These are phyloP conservation scores for Gyromitra esculenta DNA, from an alignment of 2,329 filamentous ascomycete genomes.

Conservation along the genomic window DNA sequence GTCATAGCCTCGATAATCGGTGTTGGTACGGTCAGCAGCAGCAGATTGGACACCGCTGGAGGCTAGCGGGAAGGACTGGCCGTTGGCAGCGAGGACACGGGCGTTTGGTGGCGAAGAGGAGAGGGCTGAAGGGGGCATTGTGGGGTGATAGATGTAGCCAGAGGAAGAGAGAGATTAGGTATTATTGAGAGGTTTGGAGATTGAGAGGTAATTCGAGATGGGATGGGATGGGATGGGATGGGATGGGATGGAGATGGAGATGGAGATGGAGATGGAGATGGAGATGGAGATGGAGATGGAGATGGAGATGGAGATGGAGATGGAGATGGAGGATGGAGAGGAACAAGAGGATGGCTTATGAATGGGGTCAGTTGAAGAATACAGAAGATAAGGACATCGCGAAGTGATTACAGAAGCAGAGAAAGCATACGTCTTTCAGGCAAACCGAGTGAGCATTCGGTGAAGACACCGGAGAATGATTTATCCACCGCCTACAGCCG, in stretches of 20 bases:
- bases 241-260: slow-evolving; percentile 2
- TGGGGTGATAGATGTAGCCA: slow-evolving; percentile 53
- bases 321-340: background rate
- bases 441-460: slow-evolving; percentile 20
- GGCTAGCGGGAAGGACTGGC: slow-evolving; percentile 53
- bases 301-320: background rate
- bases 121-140: slow-evolving; percentile 71
- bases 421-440: background rate
- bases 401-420: background rate
- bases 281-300: background rate
- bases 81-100: slow-evolving; percentile 59
- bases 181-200: too few species aligned
- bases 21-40: slow-evolving; percentile 61
- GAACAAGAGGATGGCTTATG: background rate
- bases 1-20: slow-evolving; percentile 68
- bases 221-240: too few species aligned
- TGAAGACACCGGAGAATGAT: slow-evolving; percentile 24
- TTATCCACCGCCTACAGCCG: slow-evolving; percentile 18
- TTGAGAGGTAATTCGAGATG: too few species aligned
- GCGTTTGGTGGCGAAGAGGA: slow-evolving; percentile 65
- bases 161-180: slow-evolving; percentile 35
- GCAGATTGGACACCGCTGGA: slow-evolving; percentile 60
- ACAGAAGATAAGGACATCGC: background rate
- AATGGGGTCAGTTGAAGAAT: slow-evolving; percentile 12
- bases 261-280: background rate